phyloP scores from a whole-genome alignment of 164 flowering plant genomes.

The Dillenia turbinata region DNA sequence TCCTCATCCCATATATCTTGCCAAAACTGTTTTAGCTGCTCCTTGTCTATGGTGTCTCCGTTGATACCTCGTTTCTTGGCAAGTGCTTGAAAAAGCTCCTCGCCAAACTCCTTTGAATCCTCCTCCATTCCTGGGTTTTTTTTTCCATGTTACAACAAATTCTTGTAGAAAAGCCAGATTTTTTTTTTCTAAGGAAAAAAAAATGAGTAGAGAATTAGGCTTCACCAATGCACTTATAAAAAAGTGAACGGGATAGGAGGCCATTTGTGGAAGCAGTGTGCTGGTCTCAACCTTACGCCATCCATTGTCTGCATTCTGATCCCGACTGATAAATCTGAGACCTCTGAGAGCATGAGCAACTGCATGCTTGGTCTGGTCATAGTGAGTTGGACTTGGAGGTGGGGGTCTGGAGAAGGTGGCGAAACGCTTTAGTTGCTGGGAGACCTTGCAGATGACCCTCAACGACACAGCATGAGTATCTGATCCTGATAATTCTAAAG shows the following conservation, averaged over 20 bases:
- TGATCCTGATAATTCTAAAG: no score
- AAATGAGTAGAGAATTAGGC: neutral
- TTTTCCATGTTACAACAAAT: no score
- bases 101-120: constrained; percentile 42
- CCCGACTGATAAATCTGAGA: constrained; percentile 27
- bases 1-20: constrained; percentile 36
- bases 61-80: constrained; percentile 21
- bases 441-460: no score
- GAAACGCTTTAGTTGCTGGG: no score
- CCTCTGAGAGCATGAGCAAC: constrained; percentile 27
- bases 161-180: neutral
- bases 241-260: constrained; percentile 26
- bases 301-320: constrained; percentile 11
- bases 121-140: constrained; percentile 35
- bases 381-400: no score
- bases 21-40: constrained; percentile 35
- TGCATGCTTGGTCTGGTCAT: constrained; percentile 17
- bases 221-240: constrained; percentile 44
- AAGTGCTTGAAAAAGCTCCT: constrained; percentile 30
- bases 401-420: no score
- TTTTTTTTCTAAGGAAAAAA: no score
- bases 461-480: no score
- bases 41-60: constrained; percentile 24
- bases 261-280: constrained; percentile 27
- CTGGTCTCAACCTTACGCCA: constrained; percentile 28